A percentile compares a stretch with the other conserved stretches of the same genome.
phyloP scores from a whole-genome alignment of 192 early-diverging fungal genomes.

The Linnemannia schmuckeri region DNA sequence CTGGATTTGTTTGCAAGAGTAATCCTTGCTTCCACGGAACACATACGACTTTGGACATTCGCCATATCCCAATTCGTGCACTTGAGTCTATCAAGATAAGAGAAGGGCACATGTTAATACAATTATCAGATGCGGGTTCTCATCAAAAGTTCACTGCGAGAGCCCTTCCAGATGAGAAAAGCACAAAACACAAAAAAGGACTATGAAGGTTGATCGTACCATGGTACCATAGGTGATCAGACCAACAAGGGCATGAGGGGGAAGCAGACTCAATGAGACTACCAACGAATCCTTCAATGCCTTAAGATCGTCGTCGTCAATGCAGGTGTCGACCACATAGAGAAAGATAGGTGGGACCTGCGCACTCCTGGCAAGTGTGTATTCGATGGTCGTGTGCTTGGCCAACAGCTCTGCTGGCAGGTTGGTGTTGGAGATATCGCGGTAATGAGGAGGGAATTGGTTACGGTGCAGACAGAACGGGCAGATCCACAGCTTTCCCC shows the following conservation, averaged over 20 bases:
- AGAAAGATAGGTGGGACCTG: conserved; percentile 96
- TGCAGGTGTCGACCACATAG: conserved; percentile 97
- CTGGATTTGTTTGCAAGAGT: conserved; percentile 93
- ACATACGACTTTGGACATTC: conserved; percentile 99
- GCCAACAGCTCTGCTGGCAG: conserved; percentile 93
- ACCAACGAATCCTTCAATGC: conserved; percentile 95
- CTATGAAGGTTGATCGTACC: conserved; percentile 64
- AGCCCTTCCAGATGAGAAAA: background rate
- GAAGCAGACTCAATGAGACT: conserved; percentile 90
- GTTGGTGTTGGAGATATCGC: conserved; percentile 92
- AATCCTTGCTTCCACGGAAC: conserved; percentile 98
- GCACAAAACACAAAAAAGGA: background rate
- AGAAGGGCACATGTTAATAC: background rate
- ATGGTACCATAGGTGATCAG: conserved; percentile 98
- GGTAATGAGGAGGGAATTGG: conserved; percentile 97
- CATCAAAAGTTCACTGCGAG: background rate
- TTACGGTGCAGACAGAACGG: conserved; percentile 98
- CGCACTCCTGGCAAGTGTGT: conserved; percentile 86
- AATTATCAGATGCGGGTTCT: background rate
- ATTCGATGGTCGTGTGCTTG: conserved; percentile 97
- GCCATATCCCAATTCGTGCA: conserved; percentile 95
- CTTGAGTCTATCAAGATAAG: conserved; percentile 76
- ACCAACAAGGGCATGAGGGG: conserved; percentile 93
- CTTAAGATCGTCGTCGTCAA: conserved; percentile 96
- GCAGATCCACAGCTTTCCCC: conserved; percentile 97